Evolutionary conservation across 257 asterid genomes (phyloP), one percentile per base, ranked within the genome.

Genomic region (Plectranthus barbatus): DNA sequence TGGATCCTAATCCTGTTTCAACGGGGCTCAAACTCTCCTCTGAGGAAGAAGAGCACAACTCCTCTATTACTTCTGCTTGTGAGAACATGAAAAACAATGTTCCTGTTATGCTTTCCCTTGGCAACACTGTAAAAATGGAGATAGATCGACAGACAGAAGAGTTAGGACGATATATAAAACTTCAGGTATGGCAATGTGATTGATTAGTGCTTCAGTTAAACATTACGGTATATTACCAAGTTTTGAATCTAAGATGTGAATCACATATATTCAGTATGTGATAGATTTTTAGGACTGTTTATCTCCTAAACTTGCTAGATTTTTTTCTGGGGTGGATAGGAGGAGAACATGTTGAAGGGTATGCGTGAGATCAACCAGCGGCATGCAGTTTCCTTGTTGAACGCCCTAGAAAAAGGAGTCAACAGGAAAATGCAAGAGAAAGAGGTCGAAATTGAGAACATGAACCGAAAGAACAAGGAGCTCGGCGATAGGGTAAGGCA

Each of bases 171-270:
- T 80, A 73, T 45, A 77, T 87, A 24, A 79, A 76, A 79, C 80
- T 73, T 71, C 95, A 87, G 95, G 95, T 86, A 79, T 23, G 2
- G n/a, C n/a, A n/a, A n/a, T n/a, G n/a, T n/a, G n/a, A n/a, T n/a
- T n/a, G n/a, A n/a, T n/a, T n/a, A n/a, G n/a, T n/a, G n/a, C n/a
- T n/a, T n/a, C n/a, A n/a, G n/a, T n/a, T n/a, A n/a, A n/a, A n/a
- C n/a, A n/a, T n/a, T n/a, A n/a, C n/a, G n/a, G n/a, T n/a, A n/a
- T n/a, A n/a, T n/a, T n/a, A n/a, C n/a, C n/a, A n/a, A n/a, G n/a
- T n/a, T n/a, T n/a, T n/a, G n/a, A n/a, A n/a, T n/a, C n/a, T n/a
- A n/a, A n/a, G n/a, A n/a, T n/a, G n/a, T n/a, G n/a, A n/a, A n/a
- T n/a, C n/a, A n/a, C n/a, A n/a, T n/a, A n/a, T n/a, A n/a, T n/a